Evolutionary conservation across 345 rosid genomes (phyloP), one percentile per base, ranked within the genome.

Genomic region (Lepidium africanum): DNA sequence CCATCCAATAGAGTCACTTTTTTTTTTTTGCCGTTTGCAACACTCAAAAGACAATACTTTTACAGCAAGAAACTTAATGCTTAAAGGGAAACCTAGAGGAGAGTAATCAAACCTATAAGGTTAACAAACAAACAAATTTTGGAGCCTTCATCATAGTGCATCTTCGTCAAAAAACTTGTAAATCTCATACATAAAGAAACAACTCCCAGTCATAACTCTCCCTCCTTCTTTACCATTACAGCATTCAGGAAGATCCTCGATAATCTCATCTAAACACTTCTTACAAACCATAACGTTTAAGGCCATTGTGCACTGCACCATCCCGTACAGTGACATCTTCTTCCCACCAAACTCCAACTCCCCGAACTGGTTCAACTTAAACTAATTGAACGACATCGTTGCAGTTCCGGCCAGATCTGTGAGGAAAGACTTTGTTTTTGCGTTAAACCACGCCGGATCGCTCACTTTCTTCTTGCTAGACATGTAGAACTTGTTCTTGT

Each of bases 161-260:
- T 3, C 27, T 2, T 25, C 27, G 25, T 59, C 64, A 36, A 85
- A 73, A 55, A 79, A 81, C 15, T 84, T 84, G 52, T 81, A 77
- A 17, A 75, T 77, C 72, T 86, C 92, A 35, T 86, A 86, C 70
- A 83, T 65, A 70, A 86, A 57, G 51, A 67, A 81, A 49, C 92
- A 86, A 59, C 84, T 86, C 10, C 82, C 83, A 33, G 73, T 52
- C 36, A 84, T 53, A 35, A 77, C 77, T 54, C 83, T 70, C 5
- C 92, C 92, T 4, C 89, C 86, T 71, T 67, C 76, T 74, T 78
- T 86, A 32, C 83, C 87, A 73, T 78, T 71, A 51, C 87, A 81
- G 40, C 85, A 79, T 13, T 77, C 80, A 13, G 80, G 87, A 60
- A 84, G 78, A 43, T 81, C 79, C 2, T 53, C 75, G 7, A 84